phyloP scores from a whole-genome alignment of 192 early-diverging fungal species.

The Rhizoclosmatium sp. region DNA sequence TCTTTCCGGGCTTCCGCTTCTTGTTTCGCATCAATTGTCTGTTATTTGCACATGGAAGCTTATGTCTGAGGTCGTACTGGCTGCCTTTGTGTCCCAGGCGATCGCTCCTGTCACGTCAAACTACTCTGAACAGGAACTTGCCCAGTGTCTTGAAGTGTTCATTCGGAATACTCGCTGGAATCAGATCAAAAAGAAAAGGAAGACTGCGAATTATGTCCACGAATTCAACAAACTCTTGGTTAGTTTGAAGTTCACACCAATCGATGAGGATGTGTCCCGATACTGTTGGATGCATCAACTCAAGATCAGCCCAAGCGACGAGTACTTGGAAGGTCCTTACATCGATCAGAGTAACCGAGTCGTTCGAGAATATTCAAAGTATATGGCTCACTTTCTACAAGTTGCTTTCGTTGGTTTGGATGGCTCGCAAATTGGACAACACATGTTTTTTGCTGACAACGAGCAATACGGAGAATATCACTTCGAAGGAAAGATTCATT shows the following conservation, averaged over 20 bases:
- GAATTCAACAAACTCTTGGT: background rate
- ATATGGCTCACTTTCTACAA: slow-evolving; percentile 69
- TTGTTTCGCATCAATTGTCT: slow-evolving; percentile 10
- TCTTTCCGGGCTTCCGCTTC: background rate
- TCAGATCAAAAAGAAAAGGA: slow-evolving; percentile 11
- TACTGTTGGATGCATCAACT: slow-evolving; percentile 29
- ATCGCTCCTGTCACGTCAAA: background rate
- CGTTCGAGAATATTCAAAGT: slow-evolving; percentile 62
- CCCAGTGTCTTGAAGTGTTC: background rate
- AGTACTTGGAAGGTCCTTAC: slow-evolving; percentile 67
- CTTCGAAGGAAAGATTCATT: slow-evolving; percentile 51
- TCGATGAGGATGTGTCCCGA: background rate
- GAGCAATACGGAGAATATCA: slow-evolving; percentile 51
- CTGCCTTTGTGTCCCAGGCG: background rate
- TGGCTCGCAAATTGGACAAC: slow-evolving; percentile 44
- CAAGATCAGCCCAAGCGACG: slow-evolving; percentile 69
- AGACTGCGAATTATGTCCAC: background rate
- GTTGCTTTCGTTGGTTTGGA: slow-evolving; percentile 76
- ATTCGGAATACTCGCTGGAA: slow-evolving; percentile 1
- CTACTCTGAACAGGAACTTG: slow-evolving; percentile 17
- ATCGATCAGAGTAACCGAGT: slow-evolving; percentile 78
- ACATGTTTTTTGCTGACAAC: slow-evolving; percentile 47
- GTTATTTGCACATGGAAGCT: slow-evolving; percentile 16
- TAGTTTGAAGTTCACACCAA: background rate
- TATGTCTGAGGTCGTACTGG: slow-evolving; percentile 17